Conservation (phyloP, 352 stramenopile species). For the Phytophthora cryptogea region DNA sequence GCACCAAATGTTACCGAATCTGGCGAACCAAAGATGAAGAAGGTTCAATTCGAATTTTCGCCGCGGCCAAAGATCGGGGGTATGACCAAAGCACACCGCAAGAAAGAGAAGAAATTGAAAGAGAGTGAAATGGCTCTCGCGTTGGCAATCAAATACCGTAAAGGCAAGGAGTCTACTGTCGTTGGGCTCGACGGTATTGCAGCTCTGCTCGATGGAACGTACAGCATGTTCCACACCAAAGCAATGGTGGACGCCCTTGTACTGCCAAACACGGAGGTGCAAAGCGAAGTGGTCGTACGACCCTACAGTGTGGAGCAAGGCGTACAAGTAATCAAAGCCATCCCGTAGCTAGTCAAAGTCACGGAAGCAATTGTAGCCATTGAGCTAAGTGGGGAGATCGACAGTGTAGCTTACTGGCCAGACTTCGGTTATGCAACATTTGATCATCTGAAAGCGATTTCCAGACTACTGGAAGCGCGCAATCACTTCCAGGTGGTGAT, state of each 20-base stretch:
- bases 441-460: neutral
- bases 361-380: neutral
- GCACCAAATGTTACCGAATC: slow-evolving; percentile 1
- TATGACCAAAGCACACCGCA: neutral
- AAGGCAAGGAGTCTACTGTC: neutral
- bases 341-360: slow-evolving; percentile 8
- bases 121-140: neutral
- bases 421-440: neutral
- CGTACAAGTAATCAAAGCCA: slow-evolving; percentile 8
- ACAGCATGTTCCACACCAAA: slow-evolving; percentile 6
- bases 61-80: neutral
- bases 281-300: neutral
- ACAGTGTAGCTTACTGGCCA: slow-evolving; percentile 9
- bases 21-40: neutral
- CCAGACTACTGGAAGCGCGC: neutral
- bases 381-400: neutral
- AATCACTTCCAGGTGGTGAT: slow-evolving; percentile 1
- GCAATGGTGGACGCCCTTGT: neutral
- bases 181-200: neutral
- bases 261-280: neutral
- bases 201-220: neutral
- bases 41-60: neutral
- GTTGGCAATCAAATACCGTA: slow-evolving; percentile 2
- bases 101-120: neutral
- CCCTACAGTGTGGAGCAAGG: neutral